Evolutionary conservation across 768 basidiomycete genomes (phyloP).

Genomic region (Lactarius psammicola): DNA sequence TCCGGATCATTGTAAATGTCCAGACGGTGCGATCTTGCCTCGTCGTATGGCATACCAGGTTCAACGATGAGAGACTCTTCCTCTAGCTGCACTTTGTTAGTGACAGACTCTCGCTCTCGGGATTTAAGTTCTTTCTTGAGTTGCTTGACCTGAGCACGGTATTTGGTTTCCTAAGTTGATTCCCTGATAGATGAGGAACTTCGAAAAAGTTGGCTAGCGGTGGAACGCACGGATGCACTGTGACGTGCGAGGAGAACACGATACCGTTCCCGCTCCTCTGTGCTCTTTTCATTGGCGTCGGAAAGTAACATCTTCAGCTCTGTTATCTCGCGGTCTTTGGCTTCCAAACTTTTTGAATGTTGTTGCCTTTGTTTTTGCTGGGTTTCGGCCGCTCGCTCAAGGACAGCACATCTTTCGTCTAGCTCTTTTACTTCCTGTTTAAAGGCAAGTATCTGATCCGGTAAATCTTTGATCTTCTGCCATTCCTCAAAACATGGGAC

Average conservation of each 20-base stretch:
- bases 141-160: slow-evolving; percentile 19
- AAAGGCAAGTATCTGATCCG: neutral
- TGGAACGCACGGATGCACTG: slow-evolving; percentile 17
- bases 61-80: slow-evolving; percentile 19
- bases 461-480: neutral
- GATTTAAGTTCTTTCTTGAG: slow-evolving; percentile 10
- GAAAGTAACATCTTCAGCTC: neutral
- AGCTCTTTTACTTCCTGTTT: neutral
- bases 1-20: slow-evolving; percentile 7
- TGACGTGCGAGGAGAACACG: slow-evolving; percentile 10
- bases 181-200: neutral
- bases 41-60: neutral
- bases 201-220: neutral
- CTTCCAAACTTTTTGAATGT: neutral
- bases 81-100: neutral
- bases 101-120: neutral
- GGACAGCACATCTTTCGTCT: neutral
- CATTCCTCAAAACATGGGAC: neutral
- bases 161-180: slow-evolving; percentile 13
- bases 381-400: neutral
- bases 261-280: neutral
- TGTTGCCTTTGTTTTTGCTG: neutral
- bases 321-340: slow-evolving; percentile 2
- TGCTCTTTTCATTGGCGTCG: neutral
- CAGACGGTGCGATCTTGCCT: slow-evolving; percentile 17